Evolutionary conservation across 2,329 filamentous ascomycete species (phyloP).

Genomic region (Pyrenochaeta sp.): DNA sequence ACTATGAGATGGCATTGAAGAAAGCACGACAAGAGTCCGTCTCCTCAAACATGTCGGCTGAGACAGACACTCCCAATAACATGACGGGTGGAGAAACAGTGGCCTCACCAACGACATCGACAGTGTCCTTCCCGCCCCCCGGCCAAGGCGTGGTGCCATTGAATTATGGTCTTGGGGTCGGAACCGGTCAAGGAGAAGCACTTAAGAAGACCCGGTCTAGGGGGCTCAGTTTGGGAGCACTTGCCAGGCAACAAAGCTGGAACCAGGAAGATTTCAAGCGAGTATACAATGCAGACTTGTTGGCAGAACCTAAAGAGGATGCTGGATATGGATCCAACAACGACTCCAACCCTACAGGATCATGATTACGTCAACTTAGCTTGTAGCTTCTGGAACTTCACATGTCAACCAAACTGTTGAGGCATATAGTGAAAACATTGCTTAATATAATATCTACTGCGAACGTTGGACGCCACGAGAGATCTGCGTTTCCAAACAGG

Average conservation of each 20-base stretch:
- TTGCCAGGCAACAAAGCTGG: slow-evolving; percentile 44
- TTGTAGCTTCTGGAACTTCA: too few species aligned
- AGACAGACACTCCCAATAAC: slow-evolving; percentile 17
- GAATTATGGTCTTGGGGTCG: slow-evolving; percentile 35
- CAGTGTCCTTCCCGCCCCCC: slow-evolving; percentile 32
- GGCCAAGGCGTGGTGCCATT: slow-evolving; percentile 44
- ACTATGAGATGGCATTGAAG: slow-evolving; percentile 40
- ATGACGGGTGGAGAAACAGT: slow-evolving; percentile 16
- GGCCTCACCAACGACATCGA: slow-evolving; percentile 22
- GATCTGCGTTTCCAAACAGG: too few species aligned
- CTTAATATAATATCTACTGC: too few species aligned
- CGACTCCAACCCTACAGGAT: slow-evolving; percentile 10
- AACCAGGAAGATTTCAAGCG: slow-evolving; percentile 46
- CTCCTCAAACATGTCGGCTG: slow-evolving; percentile 31
- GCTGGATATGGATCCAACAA: slow-evolving; percentile 32
- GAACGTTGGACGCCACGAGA: too few species aligned
- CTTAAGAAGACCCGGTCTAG: slow-evolving; percentile 38
- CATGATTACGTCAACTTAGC: too few species aligned
- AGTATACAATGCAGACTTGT: slow-evolving; percentile 34
- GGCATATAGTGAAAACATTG: too few species aligned
- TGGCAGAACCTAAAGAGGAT: slow-evolving; percentile 29
- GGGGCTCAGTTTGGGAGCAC: slow-evolving; percentile 37
- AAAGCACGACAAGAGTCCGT: slow-evolving; percentile 30
- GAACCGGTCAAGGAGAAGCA: too few species aligned
- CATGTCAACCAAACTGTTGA: too few species aligned